Evolutionary conservation across 2,329 filamentous ascomycete genomes (phyloP).

Genomic region (Fusarium haematococcum): DNA sequence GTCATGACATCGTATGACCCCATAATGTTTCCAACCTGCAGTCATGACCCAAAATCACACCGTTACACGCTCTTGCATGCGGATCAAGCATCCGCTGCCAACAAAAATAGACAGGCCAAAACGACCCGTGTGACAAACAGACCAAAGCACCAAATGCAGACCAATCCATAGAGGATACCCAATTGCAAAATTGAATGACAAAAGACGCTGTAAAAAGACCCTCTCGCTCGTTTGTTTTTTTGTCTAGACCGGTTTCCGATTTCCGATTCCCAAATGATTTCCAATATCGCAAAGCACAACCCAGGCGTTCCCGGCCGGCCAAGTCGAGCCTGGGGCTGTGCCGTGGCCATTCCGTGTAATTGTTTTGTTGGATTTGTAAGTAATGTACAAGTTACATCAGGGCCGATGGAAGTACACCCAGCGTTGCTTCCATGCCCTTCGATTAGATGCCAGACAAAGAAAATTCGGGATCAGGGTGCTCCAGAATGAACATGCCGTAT

Average conservation of each 20-base stretch:
- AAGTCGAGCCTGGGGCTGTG: slow-evolving; percentile 11
- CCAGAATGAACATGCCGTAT: slow-evolving; percentile 19
- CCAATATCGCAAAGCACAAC: background rate
- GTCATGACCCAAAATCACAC: background rate
- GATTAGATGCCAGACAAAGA: slow-evolving; percentile 27
- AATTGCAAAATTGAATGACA: slow-evolving; percentile 3
- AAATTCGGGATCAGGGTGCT: slow-evolving; percentile 22
- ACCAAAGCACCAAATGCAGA: background rate
- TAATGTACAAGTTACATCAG: slow-evolving; percentile 33
- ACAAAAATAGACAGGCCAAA: background rate
- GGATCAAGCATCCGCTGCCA: background rate
- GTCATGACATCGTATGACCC: slow-evolving; percentile 33
- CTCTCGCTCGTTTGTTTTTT: slow-evolving; percentile 23
- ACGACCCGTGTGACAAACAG: background rate
- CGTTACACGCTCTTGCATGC: background rate
- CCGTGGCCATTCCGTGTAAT: slow-evolving; percentile 8
- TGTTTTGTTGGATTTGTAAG: slow-evolving; percentile 2
- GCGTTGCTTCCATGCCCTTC: slow-evolving; percentile 28
- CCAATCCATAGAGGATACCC: background rate
- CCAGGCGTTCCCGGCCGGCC: slow-evolving; percentile 32
- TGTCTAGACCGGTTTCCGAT: slow-evolving; percentile 24
- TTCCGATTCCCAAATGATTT: slow-evolving; percentile 3
- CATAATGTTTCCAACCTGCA: slow-evolving; percentile 1
- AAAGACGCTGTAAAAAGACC: slow-evolving; percentile 7
- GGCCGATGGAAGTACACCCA: slow-evolving; percentile 21